Base-by-base conservation (phyloP, 192 early-diverging fungal species). In the Podila verticillata region DNA sequence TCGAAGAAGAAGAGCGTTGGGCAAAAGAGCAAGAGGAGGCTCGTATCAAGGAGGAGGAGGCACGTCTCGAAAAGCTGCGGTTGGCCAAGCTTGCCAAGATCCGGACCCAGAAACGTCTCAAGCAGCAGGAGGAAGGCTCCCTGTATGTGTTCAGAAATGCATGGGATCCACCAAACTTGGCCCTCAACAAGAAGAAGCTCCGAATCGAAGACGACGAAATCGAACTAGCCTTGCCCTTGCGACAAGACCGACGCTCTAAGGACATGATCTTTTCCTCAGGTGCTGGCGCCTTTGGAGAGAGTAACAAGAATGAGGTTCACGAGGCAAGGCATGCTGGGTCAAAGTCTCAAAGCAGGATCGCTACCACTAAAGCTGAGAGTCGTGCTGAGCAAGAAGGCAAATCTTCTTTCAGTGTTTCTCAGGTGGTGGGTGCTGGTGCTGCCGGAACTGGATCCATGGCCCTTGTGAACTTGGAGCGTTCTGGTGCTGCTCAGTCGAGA, bases 201-300 rank as follows among this genome's bases (percentile, higher is more conserved):
- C 58, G 77, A 1, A 80, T 80, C n/a, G 77, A 80, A 29, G 77
- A 80, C 35, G 77, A 80, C 26, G 77, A 80, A 22, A 57, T 80
- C n/a, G 70, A 71, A 22, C 13, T 72, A 22, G 77, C 77, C 2
- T 57, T 80, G n/a, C 77, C 69, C 19, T 57, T 80, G 24, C 77
- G 77, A 26, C 70, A 72, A 19, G 61, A 80, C 35, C 69, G 70
- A 4, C 70, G 66, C 2, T 59, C 62, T 2, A 56, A 24, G 5
- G 54, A 44, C 7, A 34, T 34, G 22, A 57, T n/a, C 20, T 7
- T n/a, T 4, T 26, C 56, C 32, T 35, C n/a, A 64, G 48, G 57
- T 34, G 54, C 67, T 34, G 36, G 69, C 49, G 39, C 69, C 30
- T 31, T 28, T 48, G 39, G 51, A 19, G 28, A 31, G 9, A 51